Evolutionary conservation across 1,284 basidiomycete genomes (phyloP), one percentile per base, ranked within the genome.

Genomic region (Malassezia globosa): DNA sequence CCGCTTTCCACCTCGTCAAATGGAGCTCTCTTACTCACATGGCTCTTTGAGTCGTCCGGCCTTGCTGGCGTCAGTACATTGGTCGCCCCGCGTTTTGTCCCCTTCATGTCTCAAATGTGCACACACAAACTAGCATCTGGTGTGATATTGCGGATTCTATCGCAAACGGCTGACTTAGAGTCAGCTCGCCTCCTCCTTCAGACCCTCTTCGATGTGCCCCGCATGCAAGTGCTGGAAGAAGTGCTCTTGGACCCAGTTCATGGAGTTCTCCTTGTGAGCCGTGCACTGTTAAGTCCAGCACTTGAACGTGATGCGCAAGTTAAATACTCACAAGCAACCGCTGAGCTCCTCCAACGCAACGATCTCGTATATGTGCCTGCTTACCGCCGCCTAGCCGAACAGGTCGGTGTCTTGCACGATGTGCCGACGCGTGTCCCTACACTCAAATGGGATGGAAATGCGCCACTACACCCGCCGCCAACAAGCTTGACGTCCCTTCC

Each of bases 1-100:
- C 92, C 92, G 11, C 78, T 99, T 51, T 89, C 92, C 4, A 97
- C 92, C 25, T 96, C 94, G 69, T 87, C 89, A 10, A 99, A 99
- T 64, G 94, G 94, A 39, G 87, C 92, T 0, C 76, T 99, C 47
- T 76, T 97, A 42, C 76, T 99, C 42, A 96, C 90, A 2, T 97
- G 94, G 94, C 78, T 99, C 24, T 79, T 97, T 51, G 94, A 99
- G 66, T 84, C 87, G 0, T 92, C 88, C 35, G 81, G 81, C 56
- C 84, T 99, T 74, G 84, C 87, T 1, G 92, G 89, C 3, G 80
- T 94, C 35, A 96, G 92, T 75, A 82, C 84, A 45, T 76, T 97
- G 41, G 77, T 97, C 35, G 88, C 92, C 1, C 88, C 88, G 40
- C 84, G 92, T 35, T 92, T 97, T 72, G 87, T 87, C 0, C 88